Conservation (phyloP, 306 rosid species). For the Lathyrus tuberosus region DNA sequence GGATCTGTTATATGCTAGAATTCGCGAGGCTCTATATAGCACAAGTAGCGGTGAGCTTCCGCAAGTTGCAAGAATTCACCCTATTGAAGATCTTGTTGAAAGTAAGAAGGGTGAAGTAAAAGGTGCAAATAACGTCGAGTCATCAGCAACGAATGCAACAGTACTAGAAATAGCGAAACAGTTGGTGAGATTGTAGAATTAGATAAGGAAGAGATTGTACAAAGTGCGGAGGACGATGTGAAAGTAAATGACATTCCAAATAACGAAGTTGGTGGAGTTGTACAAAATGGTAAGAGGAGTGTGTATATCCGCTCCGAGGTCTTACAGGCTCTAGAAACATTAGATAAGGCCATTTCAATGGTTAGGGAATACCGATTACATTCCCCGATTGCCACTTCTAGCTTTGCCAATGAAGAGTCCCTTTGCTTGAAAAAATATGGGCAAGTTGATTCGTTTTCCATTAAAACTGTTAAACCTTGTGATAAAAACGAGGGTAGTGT, state of each 20-base stretch:
- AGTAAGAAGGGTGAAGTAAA: conserved; percentile 35
- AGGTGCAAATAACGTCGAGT: conserved; percentile 35
- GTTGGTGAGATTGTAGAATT: conserved; percentile 18
- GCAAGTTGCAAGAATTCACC: conserved; percentile 36
- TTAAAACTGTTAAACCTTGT: conserved; percentile 32
- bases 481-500: conserved; percentile 34
- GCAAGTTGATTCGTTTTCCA: conserved; percentile 40
- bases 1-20: conserved; percentile 61
- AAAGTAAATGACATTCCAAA: not conserved
- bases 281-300: conserved; percentile 41
- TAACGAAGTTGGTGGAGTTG: conserved; percentile 36
- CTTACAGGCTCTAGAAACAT: conserved; percentile 70
- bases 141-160: not conserved
- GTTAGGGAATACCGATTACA: conserved; percentile 51
- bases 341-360: conserved; percentile 68
- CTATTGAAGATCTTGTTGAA: conserved; percentile 38
- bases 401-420: conserved; percentile 38
- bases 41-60: conserved; percentile 39
- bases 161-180: not conserved
- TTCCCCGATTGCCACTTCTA: conserved; percentile 42
- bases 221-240: not conserved
- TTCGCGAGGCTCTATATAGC: conserved; percentile 55
- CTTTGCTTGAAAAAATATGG: conserved; percentile 38
- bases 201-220: conserved; percentile 48
- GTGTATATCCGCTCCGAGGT: conserved; percentile 62